Conservation (phyloP, 2,329 filamentous ascomycete species). For the Lasiodiplodia theobromae region DNA sequence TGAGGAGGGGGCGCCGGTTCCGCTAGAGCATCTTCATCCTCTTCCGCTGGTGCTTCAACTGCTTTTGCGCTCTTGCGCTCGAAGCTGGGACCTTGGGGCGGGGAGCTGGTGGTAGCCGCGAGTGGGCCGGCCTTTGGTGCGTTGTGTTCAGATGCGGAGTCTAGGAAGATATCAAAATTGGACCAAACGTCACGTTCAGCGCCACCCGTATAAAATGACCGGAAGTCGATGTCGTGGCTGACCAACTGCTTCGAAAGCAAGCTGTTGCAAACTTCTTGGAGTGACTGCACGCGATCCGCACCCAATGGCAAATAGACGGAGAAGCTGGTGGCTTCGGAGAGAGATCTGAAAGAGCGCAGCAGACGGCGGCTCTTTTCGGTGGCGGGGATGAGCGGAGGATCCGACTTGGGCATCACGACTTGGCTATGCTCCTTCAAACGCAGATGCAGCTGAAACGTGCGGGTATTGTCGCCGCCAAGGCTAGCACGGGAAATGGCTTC, state of each 20-base stretch:
- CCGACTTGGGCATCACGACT: conserved; percentile 14
- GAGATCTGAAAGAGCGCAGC: background rate
- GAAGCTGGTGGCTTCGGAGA: background rate
- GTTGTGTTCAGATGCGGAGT: background rate
- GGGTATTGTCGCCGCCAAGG: background rate
- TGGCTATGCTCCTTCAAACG: background rate
- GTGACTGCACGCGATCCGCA: background rate
- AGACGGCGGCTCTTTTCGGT: background rate
- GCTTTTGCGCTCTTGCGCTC: background rate
- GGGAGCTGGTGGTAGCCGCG: background rate
- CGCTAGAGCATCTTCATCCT: background rate
- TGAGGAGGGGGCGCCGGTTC: background rate
- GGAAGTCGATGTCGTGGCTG: conserved; percentile 1
- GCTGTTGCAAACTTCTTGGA: background rate
- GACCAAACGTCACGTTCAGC: conserved; percentile 2
- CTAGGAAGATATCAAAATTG: conserved; percentile 1
- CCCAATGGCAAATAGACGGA: background rate
- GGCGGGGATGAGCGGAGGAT: background rate
- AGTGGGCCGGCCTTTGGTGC: too few species aligned
- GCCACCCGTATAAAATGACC: background rate
- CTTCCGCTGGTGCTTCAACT: background rate
- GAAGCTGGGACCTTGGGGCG: background rate
- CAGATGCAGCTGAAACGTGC: background rate
- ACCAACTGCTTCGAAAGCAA: background rate
- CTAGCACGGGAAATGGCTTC: background rate